phyloP scores from a whole-genome alignment of 805 yeast genomes.

The Metschnikowia chrysomelidarum region DNA sequence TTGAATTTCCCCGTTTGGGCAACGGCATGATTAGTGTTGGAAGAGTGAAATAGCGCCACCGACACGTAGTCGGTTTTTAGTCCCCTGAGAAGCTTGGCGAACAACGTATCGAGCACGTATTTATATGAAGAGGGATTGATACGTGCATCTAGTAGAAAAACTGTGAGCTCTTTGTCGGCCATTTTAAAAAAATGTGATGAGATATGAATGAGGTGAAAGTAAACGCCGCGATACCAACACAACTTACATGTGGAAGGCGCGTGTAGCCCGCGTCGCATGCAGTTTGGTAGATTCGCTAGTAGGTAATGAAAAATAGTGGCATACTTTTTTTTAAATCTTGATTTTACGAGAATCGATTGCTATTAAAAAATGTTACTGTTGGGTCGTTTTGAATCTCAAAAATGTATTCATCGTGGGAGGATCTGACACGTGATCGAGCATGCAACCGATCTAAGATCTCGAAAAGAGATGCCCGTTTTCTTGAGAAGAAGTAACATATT shows the following conservation, averaged over 20 bases:
- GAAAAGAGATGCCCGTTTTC: no score
- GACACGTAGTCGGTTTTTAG: conserved; percentile 42
- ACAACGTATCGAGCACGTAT: conserved; percentile 42
- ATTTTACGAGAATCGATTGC: no score
- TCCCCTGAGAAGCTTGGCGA: conserved; percentile 39
- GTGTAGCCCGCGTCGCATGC: no score
- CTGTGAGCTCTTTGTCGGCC: conserved; percentile 42
- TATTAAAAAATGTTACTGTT: no score
- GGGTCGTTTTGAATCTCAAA: no score
- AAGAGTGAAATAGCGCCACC: conserved; percentile 28
- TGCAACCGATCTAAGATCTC: no score
- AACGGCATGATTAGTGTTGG: conserved; percentile 16
- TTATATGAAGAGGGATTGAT: conserved; percentile 39
- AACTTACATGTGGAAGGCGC: neutral
- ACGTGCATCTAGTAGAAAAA: conserved; percentile 51
- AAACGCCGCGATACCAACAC: neutral
- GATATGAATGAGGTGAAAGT: conserved; percentile 1
- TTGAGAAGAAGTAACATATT: no score
- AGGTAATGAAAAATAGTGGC: no score
- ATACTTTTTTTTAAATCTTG: no score
- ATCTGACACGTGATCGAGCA: no score
- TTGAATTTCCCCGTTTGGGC: conserved; percentile 16
- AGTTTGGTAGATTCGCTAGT: no score
- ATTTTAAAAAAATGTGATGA: conserved; percentile 14
- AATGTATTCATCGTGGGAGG: no score